phyloP scores from a whole-genome alignment of 1,284 basidiomycete genomes.

The Mycosarcoma maydis region DNA sequence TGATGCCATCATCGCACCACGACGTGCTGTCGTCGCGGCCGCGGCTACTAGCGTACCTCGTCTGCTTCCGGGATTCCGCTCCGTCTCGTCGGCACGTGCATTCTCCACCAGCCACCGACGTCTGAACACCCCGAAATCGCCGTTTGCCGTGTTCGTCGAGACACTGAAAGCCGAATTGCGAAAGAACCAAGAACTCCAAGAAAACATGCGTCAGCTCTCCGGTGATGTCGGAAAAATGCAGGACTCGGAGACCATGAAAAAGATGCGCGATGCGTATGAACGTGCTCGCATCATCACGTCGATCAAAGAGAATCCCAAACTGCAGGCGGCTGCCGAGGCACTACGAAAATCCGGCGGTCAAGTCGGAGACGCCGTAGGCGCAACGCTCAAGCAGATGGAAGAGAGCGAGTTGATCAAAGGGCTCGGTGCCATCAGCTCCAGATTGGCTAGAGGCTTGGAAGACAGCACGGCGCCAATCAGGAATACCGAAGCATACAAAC shows the following conservation, averaged over 20 bases:
- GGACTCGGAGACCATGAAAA: constrained; percentile 96
- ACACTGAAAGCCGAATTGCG: constrained; percentile 89
- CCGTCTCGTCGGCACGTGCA: neutral
- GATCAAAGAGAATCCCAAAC: constrained; percentile 93
- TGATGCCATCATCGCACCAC: constrained; percentile 16
- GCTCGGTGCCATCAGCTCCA: constrained; percentile 54
- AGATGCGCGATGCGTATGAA: constrained; percentile 88
- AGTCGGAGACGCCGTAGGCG: constrained; percentile 89
- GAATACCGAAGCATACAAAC: constrained; percentile 93
- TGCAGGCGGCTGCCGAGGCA: constrained; percentile 90
- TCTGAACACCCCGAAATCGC: constrained; percentile 71
- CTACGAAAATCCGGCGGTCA: constrained; percentile 87
- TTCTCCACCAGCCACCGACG: constrained; percentile 11
- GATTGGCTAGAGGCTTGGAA: constrained; percentile 57
- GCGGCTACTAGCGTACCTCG: neutral
- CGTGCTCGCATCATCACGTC: constrained; percentile 90
- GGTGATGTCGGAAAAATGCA: constrained; percentile 97
- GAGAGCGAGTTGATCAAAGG: constrained; percentile 91
- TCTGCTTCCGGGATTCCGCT: neutral
- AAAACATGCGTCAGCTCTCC: constrained; percentile 94
- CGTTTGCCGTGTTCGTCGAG: constrained; percentile 95
- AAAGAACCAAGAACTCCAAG: constrained; percentile 93
- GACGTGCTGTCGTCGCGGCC: constrained; percentile 3
- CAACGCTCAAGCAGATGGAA: constrained; percentile 89
- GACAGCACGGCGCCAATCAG: constrained; percentile 73